Evolutionary conservation across 768 basidiomycete species (phyloP), one percentile per base, ranked within the genome.

Genomic region (Trametes cingulata): DNA sequence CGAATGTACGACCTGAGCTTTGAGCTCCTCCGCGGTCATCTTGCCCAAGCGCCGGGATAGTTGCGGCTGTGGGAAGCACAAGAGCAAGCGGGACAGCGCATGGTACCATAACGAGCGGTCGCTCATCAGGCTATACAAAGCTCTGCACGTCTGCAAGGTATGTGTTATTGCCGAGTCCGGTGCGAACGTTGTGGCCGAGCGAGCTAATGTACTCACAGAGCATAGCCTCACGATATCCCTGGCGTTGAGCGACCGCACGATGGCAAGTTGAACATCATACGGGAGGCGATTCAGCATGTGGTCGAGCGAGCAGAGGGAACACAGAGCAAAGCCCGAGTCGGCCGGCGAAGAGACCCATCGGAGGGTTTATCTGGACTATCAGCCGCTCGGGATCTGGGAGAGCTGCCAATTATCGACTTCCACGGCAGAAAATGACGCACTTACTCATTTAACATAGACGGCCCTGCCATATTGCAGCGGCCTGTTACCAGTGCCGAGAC

Each of bases 301-400:
- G 58, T 39, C 36, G 22, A 24, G 46, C 20, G 17, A 13, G 47
- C 27, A 45, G 53, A 39, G 53, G 41, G 60, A 35, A 54, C 36
- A 43, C 41, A 55, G 53, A 40, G 53, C 54, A 29, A 37, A 24
- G 61, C 20, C 29, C 20, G 53, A 22, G 43, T 27, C 51, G n/a
- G 33, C 40, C 40, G 14, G 29, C 35, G 19, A 10, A 17, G 47
- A 43, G 55, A 35, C 2, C 20, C 47, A 36, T 52, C 55, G 19
- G 35, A 25, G 41, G 42, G 29, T 62, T 53, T 62, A 56, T 57
- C 45, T 52, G 56, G 60, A 52, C 56, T 57, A 62, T 62, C 61
- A 62, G 56, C 55, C 51, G 61, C 54, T 48, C 27, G 45, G 51
- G 45, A 36, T 22, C 25, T 19, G 27, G 33, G n/a, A 47, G 29